Evolutionary conservation across 2,329 filamentous ascomycete genomes (phyloP).

Genomic region (Lecanicillium sp.): DNA sequence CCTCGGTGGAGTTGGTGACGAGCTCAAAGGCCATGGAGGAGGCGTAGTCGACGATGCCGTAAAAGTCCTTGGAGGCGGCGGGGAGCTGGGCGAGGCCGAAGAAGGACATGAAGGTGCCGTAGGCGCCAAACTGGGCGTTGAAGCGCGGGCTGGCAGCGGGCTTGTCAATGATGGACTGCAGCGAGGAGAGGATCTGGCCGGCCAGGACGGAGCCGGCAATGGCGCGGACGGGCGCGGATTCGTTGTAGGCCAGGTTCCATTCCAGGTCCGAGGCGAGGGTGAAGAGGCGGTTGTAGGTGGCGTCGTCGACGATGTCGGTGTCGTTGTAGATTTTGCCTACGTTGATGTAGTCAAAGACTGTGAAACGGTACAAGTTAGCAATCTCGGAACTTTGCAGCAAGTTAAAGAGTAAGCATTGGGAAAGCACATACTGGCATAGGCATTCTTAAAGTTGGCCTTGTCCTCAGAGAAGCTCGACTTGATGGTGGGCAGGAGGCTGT

Average conservation of each 20-base stretch:
- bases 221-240: conserved; percentile 56
- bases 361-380: conserved; percentile 9
- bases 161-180: conserved; percentile 42
- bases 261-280: conserved; percentile 75
- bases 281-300: conserved; percentile 54
- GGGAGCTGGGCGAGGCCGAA: conserved; percentile 51
- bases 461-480: conserved; percentile 40
- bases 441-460: conserved; percentile 49
- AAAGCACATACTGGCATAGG: conserved; percentile 54
- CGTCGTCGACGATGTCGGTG: conserved; percentile 50
- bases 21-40: conserved; percentile 75
- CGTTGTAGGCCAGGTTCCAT: conserved; percentile 76
- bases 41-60: conserved; percentile 75
- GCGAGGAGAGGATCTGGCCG: conserved; percentile 43
- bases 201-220: conserved; percentile 51
- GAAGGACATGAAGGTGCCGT: conserved; percentile 55
- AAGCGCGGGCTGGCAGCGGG: conserved; percentile 30
- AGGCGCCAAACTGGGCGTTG: conserved; percentile 52
- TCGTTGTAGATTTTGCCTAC: conserved; percentile 53
- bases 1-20: conserved; percentile 44
- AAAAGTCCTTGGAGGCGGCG: conserved; percentile 53
- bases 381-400: too few relatives aligned
- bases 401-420: too few relatives aligned
- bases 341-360: conserved; percentile 54
- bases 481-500: conserved; percentile 44